A percentile compares a stretch with the other conserved stretches of the same genome.
Evolutionary conservation across 2,329 filamentous ascomycete genomes (phyloP).

Genomic region (Ascochyta rabiei): DNA sequence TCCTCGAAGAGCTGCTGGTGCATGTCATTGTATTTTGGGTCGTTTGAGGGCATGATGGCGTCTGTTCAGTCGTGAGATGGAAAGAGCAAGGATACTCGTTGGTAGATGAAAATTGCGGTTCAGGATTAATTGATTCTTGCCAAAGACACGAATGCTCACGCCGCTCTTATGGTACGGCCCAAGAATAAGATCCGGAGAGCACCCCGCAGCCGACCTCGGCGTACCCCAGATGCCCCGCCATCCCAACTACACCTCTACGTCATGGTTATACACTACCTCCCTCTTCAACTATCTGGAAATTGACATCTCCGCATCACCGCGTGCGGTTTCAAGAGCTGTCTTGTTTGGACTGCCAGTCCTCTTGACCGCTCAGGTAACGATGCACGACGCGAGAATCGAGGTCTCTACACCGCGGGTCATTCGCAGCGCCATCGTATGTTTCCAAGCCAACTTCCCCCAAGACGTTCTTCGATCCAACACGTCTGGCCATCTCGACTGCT

Average conservation of each 20-base stretch:
- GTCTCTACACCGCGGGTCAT: slow-evolving; percentile 59
- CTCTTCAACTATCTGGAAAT: too few relatives aligned
- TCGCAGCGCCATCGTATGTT: slow-evolving; percentile 59
- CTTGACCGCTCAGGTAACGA: slow-evolving; percentile 60
- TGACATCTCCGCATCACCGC: neutral
- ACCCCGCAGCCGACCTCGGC: slow-evolving; percentile 27
- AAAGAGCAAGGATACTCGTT: neutral
- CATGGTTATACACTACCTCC: neutral
- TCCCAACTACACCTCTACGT: slow-evolving; percentile 10
- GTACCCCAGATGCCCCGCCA: slow-evolving; percentile 34
- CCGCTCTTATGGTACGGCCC: neutral
- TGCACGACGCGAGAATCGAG: slow-evolving; percentile 65
- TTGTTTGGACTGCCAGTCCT: slow-evolving; percentile 53
- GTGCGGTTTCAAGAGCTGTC: slow-evolving; percentile 16
- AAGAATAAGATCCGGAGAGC: neutral
- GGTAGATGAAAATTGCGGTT: too few relatives aligned
- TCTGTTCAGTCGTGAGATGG: neutral
- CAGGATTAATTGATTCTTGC: too few relatives aligned
- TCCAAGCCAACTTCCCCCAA: slow-evolving; percentile 58
- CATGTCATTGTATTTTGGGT: slow-evolving; percentile 49
- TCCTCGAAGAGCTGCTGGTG: slow-evolving; percentile 66
- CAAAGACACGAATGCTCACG: neutral
- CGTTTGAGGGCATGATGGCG: slow-evolving; percentile 44
- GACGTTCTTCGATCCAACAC: slow-evolving; percentile 57
- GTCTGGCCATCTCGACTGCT: slow-evolving; percentile 61